These are phyloP conservation scores for Phialemonium atrogriseum DNA, from an alignment of 2,329 filamentous ascomycete genomes.

Conservation along the genomic window DNA sequence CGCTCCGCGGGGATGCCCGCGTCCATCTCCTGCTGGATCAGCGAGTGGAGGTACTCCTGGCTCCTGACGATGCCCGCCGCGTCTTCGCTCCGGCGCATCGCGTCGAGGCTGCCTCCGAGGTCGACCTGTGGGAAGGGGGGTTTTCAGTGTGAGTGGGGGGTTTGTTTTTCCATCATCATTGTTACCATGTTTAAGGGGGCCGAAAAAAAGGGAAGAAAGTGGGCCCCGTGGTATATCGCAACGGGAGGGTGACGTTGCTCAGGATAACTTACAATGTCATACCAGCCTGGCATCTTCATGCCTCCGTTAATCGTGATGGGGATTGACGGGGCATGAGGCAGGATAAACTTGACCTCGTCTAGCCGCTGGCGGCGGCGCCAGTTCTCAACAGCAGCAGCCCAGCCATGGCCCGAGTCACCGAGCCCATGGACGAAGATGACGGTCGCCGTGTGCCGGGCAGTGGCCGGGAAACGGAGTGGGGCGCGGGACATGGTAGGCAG, in stretches of 20 bases:
- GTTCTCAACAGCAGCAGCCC: slow-evolving; percentile 77
- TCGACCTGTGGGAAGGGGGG: slow-evolving; percentile 6
- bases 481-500: too few relatives aligned
- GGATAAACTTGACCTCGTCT: slow-evolving; percentile 85
- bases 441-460: slow-evolving; percentile 81
- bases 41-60: slow-evolving; percentile 64
- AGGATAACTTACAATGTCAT: slow-evolving; percentile 57
- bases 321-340: slow-evolving; percentile 82
- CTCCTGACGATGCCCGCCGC: slow-evolving; percentile 66
- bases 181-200: neutral
- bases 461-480: slow-evolving; percentile 67
- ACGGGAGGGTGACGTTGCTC: slow-evolving; percentile 1
- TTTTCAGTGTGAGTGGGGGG: slow-evolving; percentile 1
- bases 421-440: slow-evolving; percentile 92
- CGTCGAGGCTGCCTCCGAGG: slow-evolving; percentile 17
- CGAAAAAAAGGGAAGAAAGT: neutral
- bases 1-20: slow-evolving; percentile 73
- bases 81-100: slow-evolving; percentile 35
- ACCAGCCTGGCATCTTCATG: slow-evolving; percentile 75
- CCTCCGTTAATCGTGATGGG: slow-evolving; percentile 68
- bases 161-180: too few relatives aligned
- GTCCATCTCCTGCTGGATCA: slow-evolving; percentile 75
- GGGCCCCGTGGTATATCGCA: neutral
- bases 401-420: slow-evolving; percentile 73
- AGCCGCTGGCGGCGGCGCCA: slow-evolving; percentile 75